A percentile compares a stretch with the other conserved stretches of the same genome.
phyloP scores from a whole-genome alignment of 352 stramenopile species.

The Phytophthora nicotianae region DNA sequence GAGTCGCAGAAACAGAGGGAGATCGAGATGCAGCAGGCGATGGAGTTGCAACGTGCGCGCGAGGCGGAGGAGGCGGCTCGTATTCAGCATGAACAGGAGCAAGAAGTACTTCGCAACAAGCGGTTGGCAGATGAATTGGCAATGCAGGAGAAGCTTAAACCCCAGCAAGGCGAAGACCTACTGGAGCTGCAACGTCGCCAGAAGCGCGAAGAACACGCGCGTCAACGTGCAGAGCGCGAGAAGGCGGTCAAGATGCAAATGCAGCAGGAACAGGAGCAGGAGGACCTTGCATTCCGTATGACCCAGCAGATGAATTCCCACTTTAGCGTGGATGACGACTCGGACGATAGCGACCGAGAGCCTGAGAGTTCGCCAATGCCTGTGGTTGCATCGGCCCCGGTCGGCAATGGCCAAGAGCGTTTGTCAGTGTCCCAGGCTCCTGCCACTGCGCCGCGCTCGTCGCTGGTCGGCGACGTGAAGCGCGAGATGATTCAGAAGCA shows the following conservation, averaged over 20 bases:
- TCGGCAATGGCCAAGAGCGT: slow-evolving; percentile 9
- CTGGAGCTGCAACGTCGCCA: slow-evolving; percentile 69
- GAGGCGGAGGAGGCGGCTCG: slow-evolving; percentile 32
- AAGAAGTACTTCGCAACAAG: slow-evolving; percentile 35
- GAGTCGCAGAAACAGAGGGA: slow-evolving; percentile 26
- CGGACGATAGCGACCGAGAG: slow-evolving; percentile 36
- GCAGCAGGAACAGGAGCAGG: slow-evolving; percentile 41
- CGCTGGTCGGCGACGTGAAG: slow-evolving; percentile 69
- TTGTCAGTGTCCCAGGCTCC: slow-evolving; percentile 10
- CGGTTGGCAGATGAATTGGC: slow-evolving; percentile 36
- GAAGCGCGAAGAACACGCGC: slow-evolving; percentile 77
- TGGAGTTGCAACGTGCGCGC: slow-evolving; percentile 30
- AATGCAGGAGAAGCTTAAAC: slow-evolving; percentile 34
- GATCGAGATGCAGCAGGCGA: slow-evolving; percentile 22
- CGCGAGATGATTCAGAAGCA: slow-evolving; percentile 72
- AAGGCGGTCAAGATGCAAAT: slow-evolving; percentile 39
- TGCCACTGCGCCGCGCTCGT: slow-evolving; percentile 48
- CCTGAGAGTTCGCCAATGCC: slow-evolving; percentile 32
- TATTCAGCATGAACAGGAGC: slow-evolving; percentile 31
- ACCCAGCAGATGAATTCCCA: slow-evolving; percentile 43
- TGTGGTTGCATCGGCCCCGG: slow-evolving; percentile 13
- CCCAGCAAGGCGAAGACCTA: slow-evolving; percentile 44
- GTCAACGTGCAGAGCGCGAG: slow-evolving; percentile 53
- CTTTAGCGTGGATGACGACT: slow-evolving; percentile 45
- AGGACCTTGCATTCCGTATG: slow-evolving; percentile 49